Percentiles rank a stretch among this genome's conserved stretches.
These are phyloP conservation scores for Spizellomyces sp. DNA, from an alignment of 192 early-diverging fungal species.

Conservation along the genomic window DNA sequence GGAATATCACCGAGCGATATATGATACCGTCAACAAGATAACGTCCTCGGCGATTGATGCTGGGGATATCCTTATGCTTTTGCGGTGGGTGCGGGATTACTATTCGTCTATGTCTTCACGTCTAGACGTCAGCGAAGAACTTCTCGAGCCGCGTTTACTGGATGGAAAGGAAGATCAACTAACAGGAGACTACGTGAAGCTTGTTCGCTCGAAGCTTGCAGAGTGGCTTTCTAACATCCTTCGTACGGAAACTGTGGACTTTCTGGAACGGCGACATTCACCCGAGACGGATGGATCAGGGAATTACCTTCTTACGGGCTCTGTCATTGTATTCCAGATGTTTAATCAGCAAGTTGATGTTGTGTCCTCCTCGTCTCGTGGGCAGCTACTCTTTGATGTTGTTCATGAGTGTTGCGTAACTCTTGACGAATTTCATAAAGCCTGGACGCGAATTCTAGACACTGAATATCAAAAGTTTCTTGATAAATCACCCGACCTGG, in stretches of 20 bases:
- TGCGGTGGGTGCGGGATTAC: constrained; percentile 92
- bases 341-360: constrained; percentile 97
- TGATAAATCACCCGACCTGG: constrained; percentile 64
- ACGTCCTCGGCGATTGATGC: constrained; percentile 74
- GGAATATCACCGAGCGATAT: constrained; percentile 93
- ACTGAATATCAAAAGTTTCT: constrained; percentile 78
- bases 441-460: constrained; percentile 79
- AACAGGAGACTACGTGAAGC: constrained; percentile 85
- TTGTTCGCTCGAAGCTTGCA: constrained; percentile 82
- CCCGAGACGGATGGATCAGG: constrained; percentile 81
- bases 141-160: constrained; percentile 86
- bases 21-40: constrained; percentile 77
- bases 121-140: constrained; percentile 83
- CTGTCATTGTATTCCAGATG: constrained; percentile 94
- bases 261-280: constrained; percentile 63
- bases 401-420: constrained; percentile 69
- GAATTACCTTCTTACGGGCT: constrained; percentile 79
- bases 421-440: constrained; percentile 77
- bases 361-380: constrained; percentile 80
- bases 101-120: constrained; percentile 84
- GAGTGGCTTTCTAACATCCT: constrained; percentile 95
- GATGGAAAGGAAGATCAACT: constrained; percentile 92
- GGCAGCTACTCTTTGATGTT: constrained; percentile 88
- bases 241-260: constrained; percentile 78
- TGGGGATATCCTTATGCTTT: constrained; percentile 80